Percentiles rank a stretch among this genome's conserved stretches.
These are phyloP conservation scores for Antitrichia curtipendula DNA, from an alignment of 225 moss, liverwort and hornwort species.

Conservation along the genomic window DNA sequence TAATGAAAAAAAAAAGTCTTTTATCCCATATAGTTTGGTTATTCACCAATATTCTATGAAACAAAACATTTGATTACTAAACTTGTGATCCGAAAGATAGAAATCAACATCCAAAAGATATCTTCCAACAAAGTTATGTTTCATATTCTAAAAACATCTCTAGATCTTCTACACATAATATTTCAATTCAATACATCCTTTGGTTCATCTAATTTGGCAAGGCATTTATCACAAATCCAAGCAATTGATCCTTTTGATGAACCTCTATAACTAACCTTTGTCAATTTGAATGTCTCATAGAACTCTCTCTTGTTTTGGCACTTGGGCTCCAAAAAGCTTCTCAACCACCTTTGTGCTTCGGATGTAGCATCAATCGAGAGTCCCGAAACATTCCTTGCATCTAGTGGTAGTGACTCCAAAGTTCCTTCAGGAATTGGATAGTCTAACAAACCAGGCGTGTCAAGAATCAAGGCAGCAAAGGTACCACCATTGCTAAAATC, in stretches of 20 bases:
- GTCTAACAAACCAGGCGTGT: background rate
- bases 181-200: background rate
- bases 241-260: accelerated
- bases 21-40: too few relatives aligned
- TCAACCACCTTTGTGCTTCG: background rate
- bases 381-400: too few relatives aligned
- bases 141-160: background rate
- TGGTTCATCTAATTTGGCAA: background rate
- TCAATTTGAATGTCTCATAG: background rate
- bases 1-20: too few relatives aligned
- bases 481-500: background rate
- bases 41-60: too few relatives aligned
- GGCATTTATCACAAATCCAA: background rate
- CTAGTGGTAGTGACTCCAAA: background rate
- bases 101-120: too few relatives aligned
- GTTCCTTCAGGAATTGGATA: accelerated
- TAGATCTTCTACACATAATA: accelerated
- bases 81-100: too few relatives aligned
- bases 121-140: too few relatives aligned
- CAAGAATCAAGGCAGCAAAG: background rate
- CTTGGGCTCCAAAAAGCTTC: background rate
- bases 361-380: background rate
- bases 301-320: background rate
- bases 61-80: too few relatives aligned
- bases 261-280: background rate